A percentile compares a stretch with the other conserved stretches of the same genome.
Conservation (phyloP, 306 rosid species). For the Acacia acuminata region DNA sequence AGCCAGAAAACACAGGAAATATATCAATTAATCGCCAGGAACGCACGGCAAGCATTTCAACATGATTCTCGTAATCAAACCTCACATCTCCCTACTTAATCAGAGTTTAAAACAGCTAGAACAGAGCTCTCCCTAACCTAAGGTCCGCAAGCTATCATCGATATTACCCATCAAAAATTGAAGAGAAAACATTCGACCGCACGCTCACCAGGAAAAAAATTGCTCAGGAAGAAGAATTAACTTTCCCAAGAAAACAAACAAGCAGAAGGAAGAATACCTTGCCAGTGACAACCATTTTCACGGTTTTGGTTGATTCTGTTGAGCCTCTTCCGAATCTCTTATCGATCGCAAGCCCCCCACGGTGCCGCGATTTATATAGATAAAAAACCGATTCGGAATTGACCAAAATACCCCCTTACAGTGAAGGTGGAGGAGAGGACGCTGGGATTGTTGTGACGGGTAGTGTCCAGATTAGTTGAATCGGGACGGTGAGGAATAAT, state of each 20-base stretch:
- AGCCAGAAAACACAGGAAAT: not conserved
- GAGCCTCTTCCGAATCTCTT: not conserved
- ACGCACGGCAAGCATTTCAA: not conserved
- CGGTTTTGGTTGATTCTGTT: not conserved
- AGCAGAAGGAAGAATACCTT: slow-evolving; percentile 27
- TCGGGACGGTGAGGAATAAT: not conserved
- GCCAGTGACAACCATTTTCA: slow-evolving; percentile 23
- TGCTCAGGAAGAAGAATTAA: not conserved
- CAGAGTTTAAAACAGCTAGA: not conserved
- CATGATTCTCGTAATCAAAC: not conserved
- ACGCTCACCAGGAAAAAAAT: not conserved
- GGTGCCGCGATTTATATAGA: not conserved
- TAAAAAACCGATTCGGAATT: not conserved
- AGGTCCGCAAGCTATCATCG: not conserved
- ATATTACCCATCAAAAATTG: not conserved
- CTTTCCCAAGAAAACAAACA: not conserved
- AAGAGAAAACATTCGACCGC: not conserved
- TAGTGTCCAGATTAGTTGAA: not conserved
- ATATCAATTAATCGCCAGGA: not conserved
- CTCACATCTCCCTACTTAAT: not conserved
- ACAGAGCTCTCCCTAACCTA: not conserved
- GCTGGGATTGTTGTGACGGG: not conserved
- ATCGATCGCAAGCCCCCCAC: not conserved
- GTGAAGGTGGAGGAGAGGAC: too few species aligned
- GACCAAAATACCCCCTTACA: not conserved